Evolutionary conservation across 1,139 yeast species (phyloP).

Genomic region (Debaryomyces sp.): DNA sequence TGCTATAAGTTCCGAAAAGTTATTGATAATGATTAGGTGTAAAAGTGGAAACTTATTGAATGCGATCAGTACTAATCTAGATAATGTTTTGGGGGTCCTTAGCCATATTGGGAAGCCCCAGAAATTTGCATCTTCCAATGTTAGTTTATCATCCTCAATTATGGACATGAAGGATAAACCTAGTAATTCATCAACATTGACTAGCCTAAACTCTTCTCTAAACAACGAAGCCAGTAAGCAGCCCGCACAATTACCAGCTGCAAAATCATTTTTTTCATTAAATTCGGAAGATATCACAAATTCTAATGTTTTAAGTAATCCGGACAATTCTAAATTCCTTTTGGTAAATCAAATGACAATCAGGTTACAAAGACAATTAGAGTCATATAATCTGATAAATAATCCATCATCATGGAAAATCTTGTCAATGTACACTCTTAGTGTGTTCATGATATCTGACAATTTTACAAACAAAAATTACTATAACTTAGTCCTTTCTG

Average conservation of each 20-base stretch:
- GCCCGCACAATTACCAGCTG: not conserved
- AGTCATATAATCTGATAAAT: conserved; percentile 31
- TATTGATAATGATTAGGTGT: conserved; percentile 41
- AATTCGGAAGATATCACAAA: conserved; percentile 22
- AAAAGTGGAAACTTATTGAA: conserved; percentile 28
- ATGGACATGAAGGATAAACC: conserved; percentile 28
- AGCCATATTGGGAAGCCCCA: conserved; percentile 18
- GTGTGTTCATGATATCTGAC: conserved; percentile 32
- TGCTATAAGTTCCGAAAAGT: conserved; percentile 31
- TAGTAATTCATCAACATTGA: conserved; percentile 38
- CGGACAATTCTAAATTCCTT: conserved; percentile 22
- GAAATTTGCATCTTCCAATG: conserved; percentile 27
- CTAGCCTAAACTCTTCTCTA: conserved; percentile 32
- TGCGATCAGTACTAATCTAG: conserved; percentile 29
- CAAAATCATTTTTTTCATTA: conserved; percentile 11
- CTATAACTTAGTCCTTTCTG: conserved; percentile 32
- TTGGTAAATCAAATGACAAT: conserved; percentile 36
- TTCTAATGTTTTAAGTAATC: conserved; percentile 26
- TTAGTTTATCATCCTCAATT: conserved; percentile 41
- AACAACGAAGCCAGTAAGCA: not conserved
- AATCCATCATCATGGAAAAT: conserved; percentile 49
- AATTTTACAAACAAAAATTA: conserved; percentile 26
- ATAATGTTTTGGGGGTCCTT: conserved; percentile 31
- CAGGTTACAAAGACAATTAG: conserved; percentile 43
- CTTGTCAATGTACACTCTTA: conserved; percentile 41